These are phyloP conservation scores for Candida coleopterorum DNA, from an alignment of 805 yeast species.

Conservation along the genomic window DNA sequence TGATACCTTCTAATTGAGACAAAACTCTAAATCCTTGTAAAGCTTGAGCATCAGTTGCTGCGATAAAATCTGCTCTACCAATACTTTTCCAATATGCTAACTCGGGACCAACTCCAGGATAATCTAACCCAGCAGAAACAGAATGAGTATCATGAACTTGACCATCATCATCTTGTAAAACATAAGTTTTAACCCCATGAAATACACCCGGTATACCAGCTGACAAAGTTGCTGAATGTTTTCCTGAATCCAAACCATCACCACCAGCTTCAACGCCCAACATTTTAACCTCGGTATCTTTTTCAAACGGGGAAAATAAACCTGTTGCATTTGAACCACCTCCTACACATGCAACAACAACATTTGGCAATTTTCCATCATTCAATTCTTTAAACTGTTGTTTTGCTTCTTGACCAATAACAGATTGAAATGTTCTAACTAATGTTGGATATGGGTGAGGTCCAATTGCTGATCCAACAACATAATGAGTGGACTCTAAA, in stretches of 20 bases:
- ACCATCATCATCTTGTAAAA: conserved; percentile 87
- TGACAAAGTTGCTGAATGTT: conserved; percentile 93
- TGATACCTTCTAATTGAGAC: conserved; percentile 94
- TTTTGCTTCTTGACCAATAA: conserved; percentile 92
- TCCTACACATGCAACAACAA: conserved; percentile 97
- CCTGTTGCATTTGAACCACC: conserved; percentile 98
- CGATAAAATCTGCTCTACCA: conserved; percentile 86
- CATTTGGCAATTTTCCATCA: conserved; percentile 82
- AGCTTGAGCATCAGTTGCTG: conserved; percentile 96
- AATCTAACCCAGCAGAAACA: conserved; percentile 96
- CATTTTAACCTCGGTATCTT: conserved; percentile 70
- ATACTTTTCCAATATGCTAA: conserved; percentile 90
- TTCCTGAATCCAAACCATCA: conserved; percentile 84
- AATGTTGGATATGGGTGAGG: conserved; percentile 99
- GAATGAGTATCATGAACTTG: conserved; percentile 98
- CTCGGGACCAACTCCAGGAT: conserved; percentile 99
- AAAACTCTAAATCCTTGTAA: conserved; percentile 82
- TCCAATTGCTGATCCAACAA: conserved; percentile 97
- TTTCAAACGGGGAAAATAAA: conserved; percentile 89
- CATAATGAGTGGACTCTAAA: conserved; percentile 81
- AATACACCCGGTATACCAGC: conserved; percentile 95
- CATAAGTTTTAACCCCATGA: conserved; percentile 96
- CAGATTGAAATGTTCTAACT: conserved; percentile 97
- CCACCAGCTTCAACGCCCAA: conserved; percentile 99
- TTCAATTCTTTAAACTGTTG: conserved; percentile 79